These are phyloP conservation scores for Eutrema salsugineum DNA, from an alignment of 441 rosid genomes.

Conservation along the genomic window DNA sequence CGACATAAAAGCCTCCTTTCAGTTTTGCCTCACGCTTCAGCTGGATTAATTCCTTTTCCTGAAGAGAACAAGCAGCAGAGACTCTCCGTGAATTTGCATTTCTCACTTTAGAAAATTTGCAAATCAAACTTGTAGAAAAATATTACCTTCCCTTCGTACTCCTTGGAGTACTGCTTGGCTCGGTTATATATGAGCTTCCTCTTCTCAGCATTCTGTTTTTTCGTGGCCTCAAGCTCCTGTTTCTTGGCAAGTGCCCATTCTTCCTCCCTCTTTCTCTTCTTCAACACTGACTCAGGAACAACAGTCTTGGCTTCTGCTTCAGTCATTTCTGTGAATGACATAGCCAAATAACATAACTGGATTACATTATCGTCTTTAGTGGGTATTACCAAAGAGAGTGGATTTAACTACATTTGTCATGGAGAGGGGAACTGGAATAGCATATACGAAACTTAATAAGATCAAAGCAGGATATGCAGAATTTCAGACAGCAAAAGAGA, in stretches of 20 bases:
- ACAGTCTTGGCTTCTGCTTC: conserved; percentile 13
- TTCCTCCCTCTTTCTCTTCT: conserved; percentile 32
- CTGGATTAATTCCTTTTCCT: conserved; percentile 52
- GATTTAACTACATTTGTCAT: not conserved
- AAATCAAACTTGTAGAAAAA: not conserved
- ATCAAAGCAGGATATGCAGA: not conserved
- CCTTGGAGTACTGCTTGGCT: conserved; percentile 54
- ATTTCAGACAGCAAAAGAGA: not conserved
- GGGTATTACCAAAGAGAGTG: not conserved
- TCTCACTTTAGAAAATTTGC: not conserved
- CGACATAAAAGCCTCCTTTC: conserved; percentile 76
- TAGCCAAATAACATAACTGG: not conserved
- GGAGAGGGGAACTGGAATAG: not conserved
- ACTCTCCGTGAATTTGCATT: not conserved
- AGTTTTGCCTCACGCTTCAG: conserved; percentile 77
- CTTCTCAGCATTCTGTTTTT: conserved; percentile 48
- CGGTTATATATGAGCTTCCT: conserved; percentile 49
- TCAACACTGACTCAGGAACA: conserved; percentile 22
- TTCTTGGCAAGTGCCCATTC: conserved; percentile 65
- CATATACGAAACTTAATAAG: not conserved
- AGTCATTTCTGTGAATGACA: conserved; percentile 1
- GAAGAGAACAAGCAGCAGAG: not conserved
- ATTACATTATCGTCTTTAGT: not conserved
- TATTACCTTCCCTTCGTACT: conserved; percentile 44
- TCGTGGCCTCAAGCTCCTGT: conserved; percentile 36